These are phyloP conservation scores for Neoboletus subvelutipes DNA, from an alignment of 768 basidiomycete genomes.

Conservation along the genomic window DNA sequence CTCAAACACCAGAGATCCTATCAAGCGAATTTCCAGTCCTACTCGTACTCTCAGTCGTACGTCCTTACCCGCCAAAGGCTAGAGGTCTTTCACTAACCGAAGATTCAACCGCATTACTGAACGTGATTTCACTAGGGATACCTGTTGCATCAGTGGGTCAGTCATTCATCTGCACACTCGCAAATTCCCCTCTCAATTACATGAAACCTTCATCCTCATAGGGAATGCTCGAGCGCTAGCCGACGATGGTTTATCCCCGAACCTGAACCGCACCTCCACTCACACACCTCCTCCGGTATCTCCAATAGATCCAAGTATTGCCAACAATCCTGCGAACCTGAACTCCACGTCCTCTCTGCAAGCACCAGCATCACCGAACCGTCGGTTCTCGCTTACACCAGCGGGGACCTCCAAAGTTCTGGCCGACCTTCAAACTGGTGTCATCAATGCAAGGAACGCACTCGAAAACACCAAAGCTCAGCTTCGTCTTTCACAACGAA, in stretches of 20 bases:
- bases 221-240: conserved; percentile 84
- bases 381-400: conserved; percentile 62
- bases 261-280: conserved; percentile 30
- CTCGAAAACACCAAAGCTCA: conserved; percentile 87
- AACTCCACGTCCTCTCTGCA: conserved; percentile 41
- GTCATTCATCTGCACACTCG: conserved; percentile 28
- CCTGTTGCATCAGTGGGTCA: conserved; percentile 76
- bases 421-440: conserved; percentile 83
- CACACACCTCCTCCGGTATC: conserved; percentile 31
- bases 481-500: conserved; percentile 75
- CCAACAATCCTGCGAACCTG: conserved; percentile 25
- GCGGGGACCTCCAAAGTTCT: conserved; percentile 86
- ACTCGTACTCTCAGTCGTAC: conserved; percentile 78
- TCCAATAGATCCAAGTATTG: conserved; percentile 38
- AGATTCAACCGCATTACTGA: conserved; percentile 23
- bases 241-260: conserved; percentile 58
- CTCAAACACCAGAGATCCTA: conserved; percentile 36
- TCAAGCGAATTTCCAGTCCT: conserved; percentile 66
- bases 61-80: conserved; percentile 36
- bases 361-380: conserved; percentile 49
- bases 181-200: conserved; percentile 16
- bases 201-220: conserved; percentile 32
- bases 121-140: conserved; percentile 52
- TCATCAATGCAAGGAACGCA: conserved; percentile 73
- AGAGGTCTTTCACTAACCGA: conserved; percentile 18